Evolutionary conservation across 1,139 yeast species (phyloP).

Genomic region (Diutina scorzettiae): DNA sequence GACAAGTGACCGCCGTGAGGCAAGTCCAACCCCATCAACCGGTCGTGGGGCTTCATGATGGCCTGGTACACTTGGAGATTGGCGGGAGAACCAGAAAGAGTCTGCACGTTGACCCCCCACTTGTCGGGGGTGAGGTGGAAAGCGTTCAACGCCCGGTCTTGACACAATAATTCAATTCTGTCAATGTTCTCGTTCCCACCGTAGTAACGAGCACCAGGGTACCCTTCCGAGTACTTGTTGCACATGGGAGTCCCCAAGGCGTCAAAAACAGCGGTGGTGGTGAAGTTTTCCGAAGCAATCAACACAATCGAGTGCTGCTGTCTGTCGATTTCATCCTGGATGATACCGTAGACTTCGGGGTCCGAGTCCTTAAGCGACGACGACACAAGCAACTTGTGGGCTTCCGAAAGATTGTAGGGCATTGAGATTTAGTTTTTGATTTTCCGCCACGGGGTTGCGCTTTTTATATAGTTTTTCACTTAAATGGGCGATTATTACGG

Average conservation of each 20-base stretch:
- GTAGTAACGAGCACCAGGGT: slow-evolving; percentile 94
- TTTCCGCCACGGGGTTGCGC: not conserved
- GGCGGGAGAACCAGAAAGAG: slow-evolving; percentile 93
- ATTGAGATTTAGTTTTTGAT: not conserved
- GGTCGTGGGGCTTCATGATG: slow-evolving; percentile 80
- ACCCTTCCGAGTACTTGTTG: slow-evolving; percentile 97
- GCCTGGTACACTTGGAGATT: slow-evolving; percentile 90
- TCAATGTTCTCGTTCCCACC: slow-evolving; percentile 96
- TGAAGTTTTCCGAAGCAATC: slow-evolving; percentile 91
- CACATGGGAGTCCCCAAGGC: slow-evolving; percentile 93
- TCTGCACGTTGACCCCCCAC: slow-evolving; percentile 97
- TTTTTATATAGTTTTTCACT: slow-evolving; percentile 5
- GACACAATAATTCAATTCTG: slow-evolving; percentile 81
- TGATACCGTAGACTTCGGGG: slow-evolving; percentile 75
- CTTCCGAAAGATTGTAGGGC: slow-evolving; percentile 5
- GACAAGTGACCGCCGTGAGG: slow-evolving; percentile 98
- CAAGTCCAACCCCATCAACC: slow-evolving; percentile 91
- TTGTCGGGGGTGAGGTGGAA: slow-evolving; percentile 60
- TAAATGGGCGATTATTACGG: no score
- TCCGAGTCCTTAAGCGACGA: slow-evolving; percentile 23
- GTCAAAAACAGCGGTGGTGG: slow-evolving; percentile 90
- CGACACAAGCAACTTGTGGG: slow-evolving; percentile 6
- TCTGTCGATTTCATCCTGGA: slow-evolving; percentile 63
- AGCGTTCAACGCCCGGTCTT: slow-evolving; percentile 81
- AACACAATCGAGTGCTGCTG: slow-evolving; percentile 84